phyloP scores from a whole-genome alignment of 2,329 filamentous ascomycete genomes.

The Dendrostoma leiphaemia region DNA sequence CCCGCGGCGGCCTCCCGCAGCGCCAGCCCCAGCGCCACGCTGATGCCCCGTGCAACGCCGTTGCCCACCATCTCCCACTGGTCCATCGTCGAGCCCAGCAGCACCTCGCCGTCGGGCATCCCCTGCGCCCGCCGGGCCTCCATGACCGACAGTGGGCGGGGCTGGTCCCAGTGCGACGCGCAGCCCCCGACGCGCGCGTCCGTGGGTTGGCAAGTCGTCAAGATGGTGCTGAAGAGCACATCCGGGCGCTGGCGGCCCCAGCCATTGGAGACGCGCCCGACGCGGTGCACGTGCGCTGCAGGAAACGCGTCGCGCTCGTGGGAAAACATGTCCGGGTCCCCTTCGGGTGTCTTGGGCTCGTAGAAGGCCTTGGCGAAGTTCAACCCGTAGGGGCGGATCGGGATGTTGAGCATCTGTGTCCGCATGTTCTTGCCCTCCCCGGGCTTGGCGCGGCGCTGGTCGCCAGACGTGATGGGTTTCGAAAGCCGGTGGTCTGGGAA shows the following conservation, averaged over 20 bases:
- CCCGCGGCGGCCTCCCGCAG: slow-evolving; percentile 58
- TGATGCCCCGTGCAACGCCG: slow-evolving; percentile 68
- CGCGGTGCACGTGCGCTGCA: slow-evolving; percentile 38
- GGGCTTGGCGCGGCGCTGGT: not conserved
- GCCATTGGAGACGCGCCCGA: slow-evolving; percentile 37
- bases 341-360: slow-evolving; percentile 23
- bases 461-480: slow-evolving; percentile 34
- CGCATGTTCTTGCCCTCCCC: slow-evolving; percentile 28
- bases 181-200: slow-evolving; percentile 54
- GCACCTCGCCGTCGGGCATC: slow-evolving; percentile 66
- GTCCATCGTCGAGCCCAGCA: slow-evolving; percentile 55
- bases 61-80: slow-evolving; percentile 73
- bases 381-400: slow-evolving; percentile 55
- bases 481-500: slow-evolving; percentile 67
- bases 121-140: slow-evolving; percentile 70
- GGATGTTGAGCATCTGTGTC: slow-evolving; percentile 55
- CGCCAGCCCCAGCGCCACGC: slow-evolving; percentile 63
- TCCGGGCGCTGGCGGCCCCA: slow-evolving; percentile 54
- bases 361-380: slow-evolving; percentile 47
- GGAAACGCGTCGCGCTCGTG: slow-evolving; percentile 41
- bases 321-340: slow-evolving; percentile 34
- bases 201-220: slow-evolving; percentile 47
- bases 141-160: slow-evolving; percentile 60
- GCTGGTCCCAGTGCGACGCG: slow-evolving; percentile 64
- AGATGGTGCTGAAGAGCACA: slow-evolving; percentile 60